Conservation (phyloP, 768 basidiomycete species). For the Tylopilus subfusipes region DNA sequence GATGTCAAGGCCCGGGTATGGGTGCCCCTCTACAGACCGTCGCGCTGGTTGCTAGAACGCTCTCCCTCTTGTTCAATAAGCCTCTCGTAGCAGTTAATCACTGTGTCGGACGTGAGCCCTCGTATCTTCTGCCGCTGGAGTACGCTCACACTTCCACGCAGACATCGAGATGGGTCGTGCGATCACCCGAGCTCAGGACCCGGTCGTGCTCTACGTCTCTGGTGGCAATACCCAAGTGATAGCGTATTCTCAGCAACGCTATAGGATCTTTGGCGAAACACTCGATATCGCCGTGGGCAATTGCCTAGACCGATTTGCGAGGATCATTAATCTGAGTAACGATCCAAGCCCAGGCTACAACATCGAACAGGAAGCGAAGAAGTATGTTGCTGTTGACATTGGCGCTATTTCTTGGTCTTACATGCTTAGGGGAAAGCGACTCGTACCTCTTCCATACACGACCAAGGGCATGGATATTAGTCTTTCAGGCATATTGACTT, state of each 20-base stretch:
- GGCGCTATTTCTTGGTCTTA: conserved; percentile 1
- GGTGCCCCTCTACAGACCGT: conserved; percentile 95
- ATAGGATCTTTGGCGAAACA: conserved; percentile 98
- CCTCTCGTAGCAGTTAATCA: conserved; percentile 98
- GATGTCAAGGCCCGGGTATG: conserved; percentile 89
- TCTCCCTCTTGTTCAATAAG: conserved; percentile 83
- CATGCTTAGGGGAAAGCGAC: conserved; percentile 65
- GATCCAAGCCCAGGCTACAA: conserved; percentile 97
- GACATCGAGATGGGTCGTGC: conserved; percentile 99
- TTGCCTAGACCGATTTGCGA: conserved; percentile 94
- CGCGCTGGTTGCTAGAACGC: conserved; percentile 86
- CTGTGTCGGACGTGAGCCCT: conserved; percentile 86
- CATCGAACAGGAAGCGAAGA: conserved; percentile 93
- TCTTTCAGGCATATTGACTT: conserved; percentile 89
- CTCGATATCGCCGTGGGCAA: conserved; percentile 99
- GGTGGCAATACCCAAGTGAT: conserved; percentile 99
- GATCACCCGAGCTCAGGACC: conserved; percentile 91
- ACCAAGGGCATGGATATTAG: conserved; percentile 99
- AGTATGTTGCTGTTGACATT: conserved; percentile 41
- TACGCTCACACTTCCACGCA: conserved; percentile 30
- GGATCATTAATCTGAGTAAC: conserved; percentile 91
- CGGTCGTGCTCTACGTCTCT: conserved; percentile 96
- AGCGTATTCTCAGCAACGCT: conserved; percentile 95
- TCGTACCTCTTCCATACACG: conserved; percentile 85
- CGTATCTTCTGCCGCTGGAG: background rate